Conservation (phyloP, 139 green algal species). For the Micractinium sp. region DNA sequence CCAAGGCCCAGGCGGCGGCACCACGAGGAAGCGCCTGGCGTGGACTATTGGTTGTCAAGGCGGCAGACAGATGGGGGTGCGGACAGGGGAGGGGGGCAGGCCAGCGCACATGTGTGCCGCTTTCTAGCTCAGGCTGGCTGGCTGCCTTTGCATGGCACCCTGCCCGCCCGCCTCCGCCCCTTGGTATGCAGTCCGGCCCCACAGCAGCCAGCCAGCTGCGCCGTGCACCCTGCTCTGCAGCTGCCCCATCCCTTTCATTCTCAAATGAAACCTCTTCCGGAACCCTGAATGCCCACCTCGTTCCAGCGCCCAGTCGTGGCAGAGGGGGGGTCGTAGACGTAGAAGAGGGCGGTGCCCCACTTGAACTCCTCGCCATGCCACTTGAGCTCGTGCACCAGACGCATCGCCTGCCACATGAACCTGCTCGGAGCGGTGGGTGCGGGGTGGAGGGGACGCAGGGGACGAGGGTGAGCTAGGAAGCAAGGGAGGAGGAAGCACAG, state of each 20-base stretch:
- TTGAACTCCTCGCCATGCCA: slow-evolving; percentile 19
- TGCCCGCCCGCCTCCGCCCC: neutral
- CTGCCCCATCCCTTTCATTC: no score
- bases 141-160: no score
- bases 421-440: neutral
- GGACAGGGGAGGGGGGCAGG: no score
- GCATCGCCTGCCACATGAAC: slow-evolving; percentile 8
- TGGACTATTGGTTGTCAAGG: neutral
- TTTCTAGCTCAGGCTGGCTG: no score
- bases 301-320: slow-evolving; percentile 6
- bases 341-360: neutral
- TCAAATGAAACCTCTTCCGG: no score
- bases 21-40: neutral
- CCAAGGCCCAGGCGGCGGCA: no score
- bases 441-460: neutral
- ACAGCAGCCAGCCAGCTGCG: neutral
- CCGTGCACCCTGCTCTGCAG: neutral
- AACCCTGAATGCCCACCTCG: slow-evolving; percentile 20
- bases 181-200: neutral
- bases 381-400: neutral
- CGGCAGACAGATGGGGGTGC: no score
- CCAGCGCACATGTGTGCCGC: no score
- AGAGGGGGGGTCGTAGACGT: neutral
- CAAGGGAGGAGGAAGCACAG: neutral
- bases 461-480: neutral